Conservation (phyloP, 2,329 filamentous ascomycete genomes). For the Ophiobolus disseminans region DNA sequence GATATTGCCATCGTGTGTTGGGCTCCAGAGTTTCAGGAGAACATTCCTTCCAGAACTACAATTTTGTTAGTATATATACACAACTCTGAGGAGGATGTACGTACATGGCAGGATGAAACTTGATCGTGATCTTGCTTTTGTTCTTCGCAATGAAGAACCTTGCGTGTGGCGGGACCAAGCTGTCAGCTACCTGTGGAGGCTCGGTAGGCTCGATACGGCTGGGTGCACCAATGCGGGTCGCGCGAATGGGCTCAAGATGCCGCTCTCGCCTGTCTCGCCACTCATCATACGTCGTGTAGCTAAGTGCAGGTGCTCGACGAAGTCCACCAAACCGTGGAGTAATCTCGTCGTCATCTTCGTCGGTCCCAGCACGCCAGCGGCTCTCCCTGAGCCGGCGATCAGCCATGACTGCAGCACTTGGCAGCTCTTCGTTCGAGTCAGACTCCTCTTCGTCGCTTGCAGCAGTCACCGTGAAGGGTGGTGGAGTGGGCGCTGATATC, state of each 20-base stretch:
- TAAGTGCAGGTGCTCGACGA: constrained; percentile 31
- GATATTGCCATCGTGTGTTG: constrained; percentile 76
- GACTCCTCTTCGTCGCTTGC: constrained; percentile 45
- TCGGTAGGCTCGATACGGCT: constrained; percentile 44
- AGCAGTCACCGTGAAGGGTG: constrained; percentile 51
- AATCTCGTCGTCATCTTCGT: constrained; percentile 48
- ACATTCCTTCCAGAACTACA: constrained; percentile 77
- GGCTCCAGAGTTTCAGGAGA: constrained; percentile 88
- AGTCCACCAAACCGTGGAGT: constrained; percentile 29
- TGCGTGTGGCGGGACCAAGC: constrained; percentile 73
- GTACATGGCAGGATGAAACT: constrained; percentile 79
- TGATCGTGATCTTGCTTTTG: constrained; percentile 85
- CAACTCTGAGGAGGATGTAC: constrained; percentile 27
- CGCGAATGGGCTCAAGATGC: constrained; percentile 35
- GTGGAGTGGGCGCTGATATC: constrained; percentile 46
- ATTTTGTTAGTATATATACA: constrained; percentile 3
- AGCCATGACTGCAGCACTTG: constrained; percentile 48
- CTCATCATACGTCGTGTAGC: constrained; percentile 32
- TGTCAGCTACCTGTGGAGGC: constrained; percentile 20
- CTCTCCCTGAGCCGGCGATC: constrained; percentile 50
- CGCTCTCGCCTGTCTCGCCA: constrained; percentile 38
- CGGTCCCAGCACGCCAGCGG: constrained; percentile 45
- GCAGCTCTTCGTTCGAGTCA: constrained; percentile 46
- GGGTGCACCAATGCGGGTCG: constrained; percentile 37
- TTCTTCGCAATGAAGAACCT: constrained; percentile 83